A percentile compares a stretch with the other conserved stretches of the same genome.
Evolutionary conservation across 768 basidiomycete species (phyloP).

Genomic region (Lyophyllum atratum): DNA sequence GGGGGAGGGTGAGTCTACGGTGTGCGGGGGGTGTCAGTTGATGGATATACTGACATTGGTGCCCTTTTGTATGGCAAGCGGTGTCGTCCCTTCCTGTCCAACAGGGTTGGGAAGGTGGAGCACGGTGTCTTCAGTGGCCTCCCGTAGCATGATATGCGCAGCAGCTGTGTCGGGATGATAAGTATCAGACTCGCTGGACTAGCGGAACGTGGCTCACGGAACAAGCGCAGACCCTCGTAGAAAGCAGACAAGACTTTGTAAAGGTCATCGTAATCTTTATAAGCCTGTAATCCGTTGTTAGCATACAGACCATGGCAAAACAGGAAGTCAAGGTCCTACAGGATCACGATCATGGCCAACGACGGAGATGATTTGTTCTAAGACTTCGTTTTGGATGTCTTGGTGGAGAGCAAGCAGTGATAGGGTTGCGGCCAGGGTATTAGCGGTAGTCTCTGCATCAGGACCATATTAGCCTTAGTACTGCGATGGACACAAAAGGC

Average conservation of each 20-base stretch:
- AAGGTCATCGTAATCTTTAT: conserved; percentile 41
- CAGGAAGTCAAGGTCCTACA: conserved; percentile 16
- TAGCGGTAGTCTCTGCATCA: conserved; percentile 43
- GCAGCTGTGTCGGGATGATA: conserved; percentile 29
- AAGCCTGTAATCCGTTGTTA: conserved; percentile 24
- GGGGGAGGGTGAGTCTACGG: not conserved
- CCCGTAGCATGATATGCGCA: conserved; percentile 40
- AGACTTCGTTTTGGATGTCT: conserved; percentile 43
- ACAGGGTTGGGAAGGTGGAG: conserved; percentile 40
- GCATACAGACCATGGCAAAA: not conserved
- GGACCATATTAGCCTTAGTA: not conserved
- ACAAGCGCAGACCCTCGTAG: conserved; percentile 43
- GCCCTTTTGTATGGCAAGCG: conserved; percentile 42
- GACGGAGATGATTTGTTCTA: conserved; percentile 37
- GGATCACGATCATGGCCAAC: conserved; percentile 35
- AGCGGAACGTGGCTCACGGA: conserved; percentile 32
- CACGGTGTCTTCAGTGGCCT: conserved; percentile 44
- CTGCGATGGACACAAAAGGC: no score
- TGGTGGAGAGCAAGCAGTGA: conserved; percentile 41
- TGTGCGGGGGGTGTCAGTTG: not conserved
- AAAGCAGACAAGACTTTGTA: conserved; percentile 44
- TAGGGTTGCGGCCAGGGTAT: conserved; percentile 42
- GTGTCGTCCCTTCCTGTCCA: conserved; percentile 38
- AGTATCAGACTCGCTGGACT: conserved; percentile 16
- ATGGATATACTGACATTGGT: conserved; percentile 26